Percentiles rank a stretch among this genome's conserved stretches.
phyloP scores from a whole-genome alignment of 768 basidiomycete genomes.

The Coprinopsis marcescibilis region DNA sequence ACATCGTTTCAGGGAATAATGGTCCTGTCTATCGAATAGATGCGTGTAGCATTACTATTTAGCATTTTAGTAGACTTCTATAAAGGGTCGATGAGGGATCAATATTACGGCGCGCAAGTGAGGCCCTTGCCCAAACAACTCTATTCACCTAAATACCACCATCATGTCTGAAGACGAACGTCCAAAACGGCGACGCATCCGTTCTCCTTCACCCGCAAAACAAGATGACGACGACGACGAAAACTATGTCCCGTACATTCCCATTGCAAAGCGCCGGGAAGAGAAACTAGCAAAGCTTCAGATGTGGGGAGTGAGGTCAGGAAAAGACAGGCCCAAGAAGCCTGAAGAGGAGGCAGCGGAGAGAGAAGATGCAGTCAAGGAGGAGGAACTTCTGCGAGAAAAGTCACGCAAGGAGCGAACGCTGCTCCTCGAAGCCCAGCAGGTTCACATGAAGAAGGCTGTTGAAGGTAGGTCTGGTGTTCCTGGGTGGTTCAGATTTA shows the following conservation, averaged over 20 bases:
- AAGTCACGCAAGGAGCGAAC: constrained; percentile 80
- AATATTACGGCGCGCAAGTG: too few relatives aligned
- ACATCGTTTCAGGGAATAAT: too few relatives aligned
- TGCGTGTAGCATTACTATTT: too few relatives aligned
- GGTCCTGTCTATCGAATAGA: too few relatives aligned
- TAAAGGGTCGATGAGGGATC: too few relatives aligned
- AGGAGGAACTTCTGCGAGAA: constrained; percentile 73
- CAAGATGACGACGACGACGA: constrained; percentile 58
- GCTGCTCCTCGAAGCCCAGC: constrained; percentile 88
- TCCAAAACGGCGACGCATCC: constrained; percentile 44
- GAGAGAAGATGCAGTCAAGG: constrained; percentile 67
- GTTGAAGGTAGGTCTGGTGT: constrained; percentile 54
- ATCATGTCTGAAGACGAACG: constrained; percentile 8
- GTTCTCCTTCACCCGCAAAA: constrained; percentile 59
- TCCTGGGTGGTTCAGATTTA: neutral
- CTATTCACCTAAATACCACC: too few relatives aligned
- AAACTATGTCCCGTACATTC: constrained; percentile 78
- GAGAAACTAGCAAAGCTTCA: constrained; percentile 74
- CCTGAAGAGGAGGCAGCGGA: constrained; percentile 63
- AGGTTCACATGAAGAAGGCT: constrained; percentile 82
- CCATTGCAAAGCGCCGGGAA: constrained; percentile 79
- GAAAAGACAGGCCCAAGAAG: constrained; percentile 43
- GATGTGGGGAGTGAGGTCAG: constrained; percentile 50
- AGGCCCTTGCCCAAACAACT: too few relatives aligned
- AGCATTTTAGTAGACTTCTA: too few relatives aligned